Evolutionary conservation across 441 rosid genomes (phyloP), one percentile per base, ranked within the genome.

Genomic region (Mallotus repandus): DNA sequence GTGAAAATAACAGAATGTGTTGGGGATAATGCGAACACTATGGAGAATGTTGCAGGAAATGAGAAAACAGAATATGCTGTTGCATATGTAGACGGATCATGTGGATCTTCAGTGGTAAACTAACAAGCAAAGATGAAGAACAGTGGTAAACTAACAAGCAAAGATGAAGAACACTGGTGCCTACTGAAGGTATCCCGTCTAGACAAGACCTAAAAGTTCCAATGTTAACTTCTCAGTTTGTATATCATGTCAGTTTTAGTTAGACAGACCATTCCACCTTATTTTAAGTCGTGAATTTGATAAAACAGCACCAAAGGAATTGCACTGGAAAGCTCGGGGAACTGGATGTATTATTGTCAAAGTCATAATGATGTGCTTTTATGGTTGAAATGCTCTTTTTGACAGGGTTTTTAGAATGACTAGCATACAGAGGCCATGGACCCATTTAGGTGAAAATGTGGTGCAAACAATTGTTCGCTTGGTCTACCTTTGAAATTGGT

Each of bases 1-100:
- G 57, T 63, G 70, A 70, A 62, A 38, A 52, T 14, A 29, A 46
- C 21, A 62, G 69, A 62, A 22, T 21, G 14, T 65, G 69, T 15
- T 70, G 55, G 16, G 4, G 63, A 45, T 65, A 63, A 63, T 46
- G 69, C 70, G 55, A 69, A 35, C 41, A 35, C 41, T 35, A 35
- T 35, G 41, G 41, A 35, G 41, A 35, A 35, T 65, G 69, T 15
- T 70, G 55, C 19, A 7, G 63, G 35, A 56, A 63, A 63, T 46
- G 69, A 59, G 52, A 54, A 16, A 62, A 62, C 46, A 12, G 53
- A 12, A 59, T 48, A 25, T 21, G 13, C 16, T 52, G 64, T 9
- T 71, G 61, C 19, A 11, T 59, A 63, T 66, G 22, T 13, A 4
- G 76, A 38, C 19, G n/a, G 25, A 57, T 41, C 12, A 4, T 12